phyloP scores from a whole-genome alignment of 495 filamentous ascomycete species.

The Aspergillus leporis region DNA sequence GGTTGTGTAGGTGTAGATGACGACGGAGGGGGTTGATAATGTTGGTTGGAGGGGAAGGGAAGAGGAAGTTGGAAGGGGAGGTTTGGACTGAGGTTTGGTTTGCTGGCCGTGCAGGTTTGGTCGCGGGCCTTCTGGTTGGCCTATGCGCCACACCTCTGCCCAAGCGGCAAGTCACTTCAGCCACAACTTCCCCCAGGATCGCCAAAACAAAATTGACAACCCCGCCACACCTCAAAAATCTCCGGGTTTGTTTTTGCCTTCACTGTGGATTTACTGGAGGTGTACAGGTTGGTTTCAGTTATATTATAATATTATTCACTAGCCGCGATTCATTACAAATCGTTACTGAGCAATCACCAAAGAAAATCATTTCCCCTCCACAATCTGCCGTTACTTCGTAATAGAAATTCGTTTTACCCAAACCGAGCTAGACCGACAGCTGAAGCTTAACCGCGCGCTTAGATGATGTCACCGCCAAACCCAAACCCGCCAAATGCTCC shows the following conservation, averaged over 20 bases:
- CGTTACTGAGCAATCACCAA: not conserved
- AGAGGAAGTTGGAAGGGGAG: slow-evolving; percentile 13
- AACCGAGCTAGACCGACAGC: not conserved
- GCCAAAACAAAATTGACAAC: not conserved
- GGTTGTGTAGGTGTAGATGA: slow-evolving; percentile 14
- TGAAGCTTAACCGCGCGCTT: slow-evolving; percentile 22
- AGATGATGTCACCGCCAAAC: slow-evolving; percentile 71
- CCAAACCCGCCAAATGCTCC: slow-evolving; percentile 60
- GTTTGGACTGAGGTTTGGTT: slow-evolving; percentile 23
- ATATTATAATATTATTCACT: no score
- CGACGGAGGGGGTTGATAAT: slow-evolving; percentile 27
- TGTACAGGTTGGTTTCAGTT: no score
- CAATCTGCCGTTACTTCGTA: not conserved
- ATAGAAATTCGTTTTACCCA: not conserved
- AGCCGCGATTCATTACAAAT: not conserved
- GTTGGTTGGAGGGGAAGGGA: slow-evolving; percentile 18
- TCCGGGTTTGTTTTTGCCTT: no score
- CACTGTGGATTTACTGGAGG: no score
- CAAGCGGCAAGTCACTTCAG: not conserved
- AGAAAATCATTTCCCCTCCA: not conserved
- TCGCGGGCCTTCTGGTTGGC: slow-evolving; percentile 7
- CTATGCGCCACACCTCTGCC: slow-evolving; percentile 25
- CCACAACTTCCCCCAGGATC: slow-evolving; percentile 1
- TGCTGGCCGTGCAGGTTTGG: slow-evolving; percentile 21
- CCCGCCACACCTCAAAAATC: slow-evolving; percentile 7